A percentile compares a stretch with the other conserved stretches of the same genome.
Evolutionary conservation across 2,329 filamentous ascomycete species (phyloP).

Genomic region (Phyllosticta citrichinensis): DNA sequence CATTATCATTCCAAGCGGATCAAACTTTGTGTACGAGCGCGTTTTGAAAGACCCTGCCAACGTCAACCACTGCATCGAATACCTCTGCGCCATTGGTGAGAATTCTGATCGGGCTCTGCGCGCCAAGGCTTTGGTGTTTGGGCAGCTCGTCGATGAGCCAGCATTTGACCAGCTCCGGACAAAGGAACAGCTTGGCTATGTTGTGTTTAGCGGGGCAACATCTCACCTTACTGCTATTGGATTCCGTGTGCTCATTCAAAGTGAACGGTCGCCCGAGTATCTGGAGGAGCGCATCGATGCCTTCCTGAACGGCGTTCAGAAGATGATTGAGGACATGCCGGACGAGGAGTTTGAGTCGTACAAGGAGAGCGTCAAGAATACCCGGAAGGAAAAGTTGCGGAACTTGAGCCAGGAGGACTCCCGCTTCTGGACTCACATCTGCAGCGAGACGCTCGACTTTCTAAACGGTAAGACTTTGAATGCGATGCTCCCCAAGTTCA

Average conservation of each 20-base stretch:
- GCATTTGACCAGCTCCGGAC: conserved; percentile 91
- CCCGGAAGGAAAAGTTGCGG: conserved; percentile 82
- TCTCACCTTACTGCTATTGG: conserved; percentile 65
- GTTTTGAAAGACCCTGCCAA: conserved; percentile 78
- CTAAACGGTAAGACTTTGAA: conserved; percentile 54
- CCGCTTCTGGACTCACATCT: conserved; percentile 77
- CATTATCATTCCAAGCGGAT: conserved; percentile 65
- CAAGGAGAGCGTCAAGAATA: conserved; percentile 80
- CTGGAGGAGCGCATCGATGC: conserved; percentile 79
- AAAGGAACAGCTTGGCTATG: conserved; percentile 94
- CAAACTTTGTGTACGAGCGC: conserved; percentile 75
- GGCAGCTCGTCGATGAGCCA: conserved; percentile 86
- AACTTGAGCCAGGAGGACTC: conserved; percentile 78
- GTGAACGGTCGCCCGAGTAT: conserved; percentile 74
- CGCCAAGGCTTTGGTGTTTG: conserved; percentile 69
- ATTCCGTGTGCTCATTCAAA: conserved; percentile 87
- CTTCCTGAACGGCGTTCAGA: conserved; percentile 62
- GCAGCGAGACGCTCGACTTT: conserved; percentile 82
- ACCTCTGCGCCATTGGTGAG: conserved; percentile 34
- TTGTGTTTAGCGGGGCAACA: conserved; percentile 75
- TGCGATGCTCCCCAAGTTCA: background rate
- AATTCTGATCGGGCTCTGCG: conserved; percentile 54
- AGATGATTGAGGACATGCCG: conserved; percentile 62
- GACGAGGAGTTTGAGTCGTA: conserved; percentile 80
- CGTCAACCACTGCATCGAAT: conserved; percentile 50